phyloP scores from a whole-genome alignment of 305 asterid genomes.

The Caryopteris hybrid region DNA sequence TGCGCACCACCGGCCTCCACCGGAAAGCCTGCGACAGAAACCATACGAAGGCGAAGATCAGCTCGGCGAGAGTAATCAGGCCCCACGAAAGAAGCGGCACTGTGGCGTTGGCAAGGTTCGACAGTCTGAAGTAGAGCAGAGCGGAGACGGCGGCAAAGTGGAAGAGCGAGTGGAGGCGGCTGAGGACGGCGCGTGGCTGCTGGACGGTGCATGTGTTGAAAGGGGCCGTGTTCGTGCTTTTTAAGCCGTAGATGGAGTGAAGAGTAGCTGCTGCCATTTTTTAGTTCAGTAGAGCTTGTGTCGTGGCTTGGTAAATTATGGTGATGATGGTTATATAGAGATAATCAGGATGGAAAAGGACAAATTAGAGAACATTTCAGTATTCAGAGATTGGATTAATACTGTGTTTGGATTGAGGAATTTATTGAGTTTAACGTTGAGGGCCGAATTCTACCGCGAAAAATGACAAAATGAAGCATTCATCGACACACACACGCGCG shows the following conservation, averaged over 20 bases:
- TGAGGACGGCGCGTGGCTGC: conserved; percentile 47
- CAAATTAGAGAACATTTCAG: conserved; percentile 31
- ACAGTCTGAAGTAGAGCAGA: conserved; percentile 60
- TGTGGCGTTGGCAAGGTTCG: conserved; percentile 31
- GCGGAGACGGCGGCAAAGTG: conserved; percentile 50
- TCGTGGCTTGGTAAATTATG: neutral
- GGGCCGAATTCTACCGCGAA: neutral
- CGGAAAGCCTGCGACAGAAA: conserved; percentile 62
- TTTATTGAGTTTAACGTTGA: conserved; percentile 9
- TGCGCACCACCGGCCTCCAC: conserved; percentile 68
- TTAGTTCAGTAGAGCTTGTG: neutral
- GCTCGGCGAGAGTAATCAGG: conserved; percentile 49
- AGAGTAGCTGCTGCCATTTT: conserved; percentile 30
- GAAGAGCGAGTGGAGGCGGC: conserved; percentile 59
- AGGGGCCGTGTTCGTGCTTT: conserved; percentile 12
- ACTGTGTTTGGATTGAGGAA: conserved; percentile 3
- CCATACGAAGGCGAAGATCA: conserved; percentile 60
- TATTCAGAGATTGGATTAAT: neutral
- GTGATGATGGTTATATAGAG: conserved; percentile 19
- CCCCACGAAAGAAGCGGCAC: conserved; percentile 52
- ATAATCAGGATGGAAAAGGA: neutral
- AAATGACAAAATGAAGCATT: conserved; percentile 28
- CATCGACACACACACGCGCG: neutral
- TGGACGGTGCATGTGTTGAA: conserved; percentile 65
- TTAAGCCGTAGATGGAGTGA: conserved; percentile 26